Base-by-base conservation (phyloP, 495 filamentous ascomycete genomes). In the Penicillium herquei region DNA sequence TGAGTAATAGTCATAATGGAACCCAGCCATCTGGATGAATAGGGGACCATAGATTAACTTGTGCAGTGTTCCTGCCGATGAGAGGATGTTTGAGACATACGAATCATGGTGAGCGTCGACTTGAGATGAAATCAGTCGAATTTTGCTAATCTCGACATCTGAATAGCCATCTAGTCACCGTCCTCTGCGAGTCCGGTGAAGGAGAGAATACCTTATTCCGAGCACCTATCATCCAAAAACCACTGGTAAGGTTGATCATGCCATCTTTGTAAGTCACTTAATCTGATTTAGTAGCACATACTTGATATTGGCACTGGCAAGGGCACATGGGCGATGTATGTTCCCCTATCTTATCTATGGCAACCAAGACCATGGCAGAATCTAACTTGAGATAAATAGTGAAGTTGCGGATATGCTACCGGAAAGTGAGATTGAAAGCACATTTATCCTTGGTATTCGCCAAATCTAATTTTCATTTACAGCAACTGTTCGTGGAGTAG, bases 241-340 rank as follows among this genome's bases (percentile, higher is more conserved):
- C 57, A 3, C 45, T 45, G 18, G 49, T 51, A n/a, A 39, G 48
- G 16, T 5, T 14, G 10, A 14, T 51, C 26, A 12, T 12, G 13
- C 16, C 21, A 39, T 44, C 10, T 31, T 13, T 39, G 31, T 7
- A 32, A 21, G 41, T 26, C 31, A 21, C 3, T 9, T 5, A 8
- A 13, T 46, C 26, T 16, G 34, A 17, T 26, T 10, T 10, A 39
- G 3, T 30, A 51, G 52, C 45, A 68, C 18, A 61, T 68, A 11
- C 59, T 68, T 11, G 65, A 68, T 32, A 62, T 68, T 26, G 65
- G 65, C 21, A 68, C 65, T 7, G 63, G 65, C 4, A 54, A 61
- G 33, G 66, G 66, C 21, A 49, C 50, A 8, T 69, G 69, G 65
- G 63, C 66, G 39, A 70, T 67, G 61, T 69, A 67, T 26, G 65